Base-by-base conservation (phyloP, 164 flowering plant species). In the Dillenia turbinata region DNA sequence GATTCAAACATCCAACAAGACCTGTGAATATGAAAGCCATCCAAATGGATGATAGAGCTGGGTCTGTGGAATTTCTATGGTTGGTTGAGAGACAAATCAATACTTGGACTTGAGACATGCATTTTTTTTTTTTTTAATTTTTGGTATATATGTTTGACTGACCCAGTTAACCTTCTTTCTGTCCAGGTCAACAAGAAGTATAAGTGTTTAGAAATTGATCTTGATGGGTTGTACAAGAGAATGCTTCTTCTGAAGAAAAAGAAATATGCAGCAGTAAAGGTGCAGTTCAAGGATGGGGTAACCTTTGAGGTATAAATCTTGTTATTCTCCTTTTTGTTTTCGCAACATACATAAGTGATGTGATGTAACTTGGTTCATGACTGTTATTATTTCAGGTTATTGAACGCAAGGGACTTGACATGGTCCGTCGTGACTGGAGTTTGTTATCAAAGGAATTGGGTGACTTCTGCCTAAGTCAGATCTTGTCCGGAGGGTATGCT, bases 391-490 rank as follows among this genome's bases (percentile, higher is more conserved):
- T 69, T 33, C 71, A 95, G 99, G 81, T 85, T 52, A 90, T 87
- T 73, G 97, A 95, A 71, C 84, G 96, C n/a, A 95, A 92, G 74
- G 99, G 99, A 64, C 96, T 95, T 77, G 99, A 95, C 71, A 92
- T 92, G 85, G 97, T 92, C 66, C 89, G 99, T 0, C 88, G 99
- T 65, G 99, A 95, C 75, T 95, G 97, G 99, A 92, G 99, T 72
- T 73, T 95, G 70, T 66, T 95, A 50, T 81, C 99, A 62, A 95
- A 95, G 76, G 97, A 95, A 67, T 19, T 85, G 58, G 99, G 99
- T 50, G 92, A 95, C 76, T 90, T 86, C 71, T 92, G 99, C 72
- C 79, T 95, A 9, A 67, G 74, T 63, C 93, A 92, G 73, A 95
- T 95, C 66, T 77, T 95, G 66, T 95, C 97, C 16, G 99, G 90